Percentiles rank a stretch among this genome's conserved stretches.
phyloP scores from a whole-genome alignment of 2,329 filamentous ascomycete species.

The Pseudocercospora pini-densiflorae region DNA sequence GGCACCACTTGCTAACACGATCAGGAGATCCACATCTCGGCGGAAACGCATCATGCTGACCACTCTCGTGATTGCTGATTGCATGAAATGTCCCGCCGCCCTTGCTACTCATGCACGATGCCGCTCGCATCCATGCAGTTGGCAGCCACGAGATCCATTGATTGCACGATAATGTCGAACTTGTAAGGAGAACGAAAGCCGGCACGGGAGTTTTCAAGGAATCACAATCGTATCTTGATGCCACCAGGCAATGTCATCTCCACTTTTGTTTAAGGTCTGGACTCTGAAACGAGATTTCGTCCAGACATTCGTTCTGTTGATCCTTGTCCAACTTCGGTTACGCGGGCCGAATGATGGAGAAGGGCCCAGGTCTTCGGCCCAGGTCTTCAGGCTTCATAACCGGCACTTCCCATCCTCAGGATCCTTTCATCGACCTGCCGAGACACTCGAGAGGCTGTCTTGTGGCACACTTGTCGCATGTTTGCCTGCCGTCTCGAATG shows the following conservation, averaged over 20 bases:
- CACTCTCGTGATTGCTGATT: not conserved
- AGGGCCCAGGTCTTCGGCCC: not conserved
- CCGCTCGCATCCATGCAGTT: not conserved
- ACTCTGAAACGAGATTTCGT: not conserved
- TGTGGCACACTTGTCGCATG: conserved; percentile 1
- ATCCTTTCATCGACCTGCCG: not conserved
- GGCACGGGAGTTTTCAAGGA: not conserved
- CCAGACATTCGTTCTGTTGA: not conserved
- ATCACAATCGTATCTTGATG: not conserved
- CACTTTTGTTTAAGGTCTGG: not conserved
- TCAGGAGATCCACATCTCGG: not conserved
- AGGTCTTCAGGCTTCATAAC: not conserved
- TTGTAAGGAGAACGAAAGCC: not conserved
- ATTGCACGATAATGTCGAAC: not conserved
- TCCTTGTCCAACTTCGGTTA: not conserved
- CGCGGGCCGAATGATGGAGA: conserved; percentile 6
- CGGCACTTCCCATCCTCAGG: conserved; percentile 1
- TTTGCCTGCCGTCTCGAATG: not conserved
- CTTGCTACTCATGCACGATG: not conserved
- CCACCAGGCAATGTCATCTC: not conserved
- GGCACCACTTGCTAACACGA: not conserved
- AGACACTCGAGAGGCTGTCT: not conserved
- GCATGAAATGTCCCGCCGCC: not conserved
- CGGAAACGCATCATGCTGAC: not conserved
- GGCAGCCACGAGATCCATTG: not conserved